Evolutionary conservation across 2,329 filamentous ascomycete genomes (phyloP).

Genomic region (Thermomyces lanuginosus): DNA sequence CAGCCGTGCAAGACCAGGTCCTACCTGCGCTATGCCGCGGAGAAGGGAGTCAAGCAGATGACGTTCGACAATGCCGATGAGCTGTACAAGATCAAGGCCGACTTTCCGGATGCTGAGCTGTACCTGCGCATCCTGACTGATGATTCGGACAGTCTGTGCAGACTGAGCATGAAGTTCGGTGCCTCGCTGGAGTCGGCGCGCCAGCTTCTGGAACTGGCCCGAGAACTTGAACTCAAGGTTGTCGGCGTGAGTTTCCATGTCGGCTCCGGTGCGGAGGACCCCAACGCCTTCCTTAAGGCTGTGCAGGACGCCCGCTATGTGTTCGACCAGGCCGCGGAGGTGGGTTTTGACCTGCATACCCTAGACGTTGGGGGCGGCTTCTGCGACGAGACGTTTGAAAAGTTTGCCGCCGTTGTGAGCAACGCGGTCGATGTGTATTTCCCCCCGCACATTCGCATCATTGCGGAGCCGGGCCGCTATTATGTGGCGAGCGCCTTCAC

Average conservation of each 20-base stretch:
- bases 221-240: conserved; percentile 70
- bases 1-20: conserved; percentile 99
- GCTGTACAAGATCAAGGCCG: conserved; percentile 90
- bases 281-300: conserved; percentile 77
- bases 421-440: conserved; percentile 76
- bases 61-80: conserved; percentile 98
- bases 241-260: conserved; percentile 97
- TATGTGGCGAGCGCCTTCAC: conserved; percentile 91
- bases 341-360: conserved; percentile 69
- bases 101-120: conserved; percentile 77
- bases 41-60: conserved; percentile 85
- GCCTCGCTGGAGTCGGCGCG: conserved; percentile 70
- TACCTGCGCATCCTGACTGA: conserved; percentile 92
- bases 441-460: conserved; percentile 66
- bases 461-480: conserved; percentile 91
- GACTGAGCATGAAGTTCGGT: conserved; percentile 93
- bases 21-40: conserved; percentile 78
- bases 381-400: conserved; percentile 75
- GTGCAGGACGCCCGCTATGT: conserved; percentile 77
- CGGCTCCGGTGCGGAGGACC: conserved; percentile 87
- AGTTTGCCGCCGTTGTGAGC: conserved; percentile 67
- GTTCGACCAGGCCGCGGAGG: conserved; percentile 63
- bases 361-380: conserved; percentile 93
- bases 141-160: conserved; percentile 85
- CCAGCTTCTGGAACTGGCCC: conserved; percentile 62